Percentiles rank a stretch among this genome's conserved stretches.
These are phyloP conservation scores for Puccinia horiana DNA, from an alignment of 1,284 basidiomycete species.

Conservation along the genomic window DNA sequence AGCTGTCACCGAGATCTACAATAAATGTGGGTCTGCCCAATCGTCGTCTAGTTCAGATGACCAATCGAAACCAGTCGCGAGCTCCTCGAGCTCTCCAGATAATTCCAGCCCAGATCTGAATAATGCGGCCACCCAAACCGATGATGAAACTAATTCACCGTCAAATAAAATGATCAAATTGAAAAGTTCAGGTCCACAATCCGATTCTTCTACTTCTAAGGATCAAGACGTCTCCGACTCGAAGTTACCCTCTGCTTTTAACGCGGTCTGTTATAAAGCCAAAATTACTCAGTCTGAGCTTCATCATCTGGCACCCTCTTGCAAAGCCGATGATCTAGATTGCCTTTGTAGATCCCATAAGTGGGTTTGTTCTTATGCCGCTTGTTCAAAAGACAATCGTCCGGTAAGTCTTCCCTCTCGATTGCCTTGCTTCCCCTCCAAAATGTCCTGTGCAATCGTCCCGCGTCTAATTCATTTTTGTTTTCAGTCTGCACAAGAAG, in stretches of 20 bases:
- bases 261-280: slow-evolving; percentile 25
- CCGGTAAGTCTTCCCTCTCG: slow-evolving; percentile 1
- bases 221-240: neutral
- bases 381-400: slow-evolving; percentile 31
- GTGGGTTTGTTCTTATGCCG: slow-evolving; percentile 29
- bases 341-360: slow-evolving; percentile 43
- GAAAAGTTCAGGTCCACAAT: neutral
- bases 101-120: no score
- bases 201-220: neutral
- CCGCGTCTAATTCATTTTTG: no score
- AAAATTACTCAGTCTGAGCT: slow-evolving; percentile 26
- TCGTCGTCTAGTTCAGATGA: neutral
- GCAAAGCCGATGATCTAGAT: slow-evolving; percentile 19
- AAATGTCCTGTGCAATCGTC: neutral
- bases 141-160: neutral
- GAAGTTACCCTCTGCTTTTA: neutral
- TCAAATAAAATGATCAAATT: neutral
- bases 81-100: neutral
- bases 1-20: slow-evolving; percentile 21
- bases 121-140: neutral
- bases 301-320: slow-evolving; percentile 33
- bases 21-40: slow-evolving; percentile 7
- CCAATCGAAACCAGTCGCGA: neutral
- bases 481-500: slow-evolving; percentile 8
- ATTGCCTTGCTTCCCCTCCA: no score